Evolutionary conservation across 2,329 filamentous ascomycete species (phyloP).

Genomic region (Elsinoe perseae): DNA sequence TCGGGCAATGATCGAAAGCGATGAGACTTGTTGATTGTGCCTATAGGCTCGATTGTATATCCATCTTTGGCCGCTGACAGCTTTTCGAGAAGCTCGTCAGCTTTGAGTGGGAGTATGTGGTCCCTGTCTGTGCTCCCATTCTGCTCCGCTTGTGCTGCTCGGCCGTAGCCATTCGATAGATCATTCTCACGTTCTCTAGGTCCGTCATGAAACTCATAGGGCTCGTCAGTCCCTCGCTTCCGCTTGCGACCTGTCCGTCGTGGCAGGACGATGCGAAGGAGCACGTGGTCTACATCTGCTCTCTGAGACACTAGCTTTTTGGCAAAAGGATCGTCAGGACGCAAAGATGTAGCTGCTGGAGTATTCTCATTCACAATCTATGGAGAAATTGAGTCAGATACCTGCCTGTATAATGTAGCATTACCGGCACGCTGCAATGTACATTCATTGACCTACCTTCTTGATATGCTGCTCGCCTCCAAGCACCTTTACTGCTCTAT

Average conservation of each 20-base stretch:
- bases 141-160: neutral
- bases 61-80: conserved; percentile 25
- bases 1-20: conserved; percentile 80
- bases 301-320: conserved; percentile 71
- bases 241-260: conserved; percentile 79
- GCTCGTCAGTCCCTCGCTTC: conserved; percentile 65
- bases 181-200: neutral
- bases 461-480: conserved; percentile 49
- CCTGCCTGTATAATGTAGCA: conserved; percentile 12
- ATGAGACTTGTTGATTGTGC: conserved; percentile 70
- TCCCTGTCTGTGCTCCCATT: neutral
- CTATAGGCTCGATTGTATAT: conserved; percentile 27
- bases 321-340: conserved; percentile 70
- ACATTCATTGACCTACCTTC: conserved; percentile 36
- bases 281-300: conserved; percentile 68
- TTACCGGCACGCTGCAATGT: neutral
- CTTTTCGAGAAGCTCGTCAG: conserved; percentile 24
- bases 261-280: conserved; percentile 80
- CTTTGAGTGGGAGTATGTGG: conserved; percentile 7
- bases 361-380: conserved; percentile 16
- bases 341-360: conserved; percentile 58
- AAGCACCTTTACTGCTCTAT: conserved; percentile 56
- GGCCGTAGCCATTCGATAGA: neutral
- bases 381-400: conserved; percentile 1
- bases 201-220: conserved; percentile 28